These are phyloP conservation scores for Xylariaceae sp. DNA, from an alignment of 2,329 filamentous ascomycete genomes.

Conservation along the genomic window DNA sequence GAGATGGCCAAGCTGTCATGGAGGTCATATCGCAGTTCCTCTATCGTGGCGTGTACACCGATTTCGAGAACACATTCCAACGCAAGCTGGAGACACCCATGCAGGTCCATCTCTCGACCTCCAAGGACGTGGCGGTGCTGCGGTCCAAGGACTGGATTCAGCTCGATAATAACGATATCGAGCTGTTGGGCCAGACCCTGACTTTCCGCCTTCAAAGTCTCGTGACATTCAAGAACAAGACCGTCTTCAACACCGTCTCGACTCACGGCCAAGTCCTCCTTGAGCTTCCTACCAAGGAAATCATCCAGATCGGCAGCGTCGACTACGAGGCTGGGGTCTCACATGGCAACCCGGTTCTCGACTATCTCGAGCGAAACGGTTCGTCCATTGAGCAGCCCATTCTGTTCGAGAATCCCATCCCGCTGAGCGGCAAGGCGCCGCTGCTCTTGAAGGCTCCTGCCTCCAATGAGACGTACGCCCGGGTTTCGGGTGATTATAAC, in stretches of 20 bases:
- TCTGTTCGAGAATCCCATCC: constrained; percentile 95
- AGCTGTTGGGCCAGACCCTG: constrained; percentile 86
- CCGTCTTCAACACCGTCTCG: constrained; percentile 83
- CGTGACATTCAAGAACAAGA: constrained; percentile 91
- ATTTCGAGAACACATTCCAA: constrained; percentile 98
- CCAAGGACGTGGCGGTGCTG: constrained; percentile 88
- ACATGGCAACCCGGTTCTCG: constrained; percentile 92
- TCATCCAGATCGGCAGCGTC: constrained; percentile 95
- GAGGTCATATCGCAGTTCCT: constrained; percentile 98
- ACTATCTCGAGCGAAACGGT: constrained; percentile 90
- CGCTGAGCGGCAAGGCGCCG: constrained; percentile 85
- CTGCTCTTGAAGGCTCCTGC: constrained; percentile 84
- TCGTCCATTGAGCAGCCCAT: constrained; percentile 92
- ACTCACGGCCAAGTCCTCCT: constrained; percentile 89
- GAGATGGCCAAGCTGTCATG: constrained; percentile 83
- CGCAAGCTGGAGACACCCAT: constrained; percentile 94
- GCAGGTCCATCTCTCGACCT: constrained; percentile 80
- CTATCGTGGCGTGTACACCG: constrained; percentile 86
- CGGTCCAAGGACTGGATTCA: constrained; percentile 98
- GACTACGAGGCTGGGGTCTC: constrained; percentile 90
- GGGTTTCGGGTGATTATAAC: constrained; percentile 97
- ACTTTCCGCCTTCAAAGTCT: constrained; percentile 94
- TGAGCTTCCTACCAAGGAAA: constrained; percentile 92
- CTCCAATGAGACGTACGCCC: constrained; percentile 96
- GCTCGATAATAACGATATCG: constrained; percentile 70